These are phyloP conservation scores for Aspergillus wentii DNA, from an alignment of 495 filamentous ascomycete genomes.

Conservation along the genomic window DNA sequence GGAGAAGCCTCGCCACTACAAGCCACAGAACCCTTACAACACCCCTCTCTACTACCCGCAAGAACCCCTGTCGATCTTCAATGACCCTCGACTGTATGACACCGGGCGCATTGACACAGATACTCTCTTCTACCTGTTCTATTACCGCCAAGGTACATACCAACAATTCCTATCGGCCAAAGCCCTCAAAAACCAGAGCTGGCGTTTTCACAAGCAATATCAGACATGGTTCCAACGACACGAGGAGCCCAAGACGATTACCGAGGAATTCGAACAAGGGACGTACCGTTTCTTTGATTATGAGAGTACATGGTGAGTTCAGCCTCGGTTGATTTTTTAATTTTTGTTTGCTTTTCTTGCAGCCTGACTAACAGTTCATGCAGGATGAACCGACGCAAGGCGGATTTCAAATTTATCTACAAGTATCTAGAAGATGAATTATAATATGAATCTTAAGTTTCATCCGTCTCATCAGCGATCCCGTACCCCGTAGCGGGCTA, in stretches of 20 bases:
- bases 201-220: conserved; percentile 99
- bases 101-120: conserved; percentile 80
- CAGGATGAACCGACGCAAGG: conserved; percentile 99
- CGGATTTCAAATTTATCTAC: conserved; percentile 97
- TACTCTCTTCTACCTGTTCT: conserved; percentile 98
- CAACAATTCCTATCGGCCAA: conserved; percentile 97
- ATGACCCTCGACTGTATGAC: conserved; percentile 81
- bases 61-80: conserved; percentile 82
- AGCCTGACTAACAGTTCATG: conserved; percentile 7
- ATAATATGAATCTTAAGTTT: too few species aligned
- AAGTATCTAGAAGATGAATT: conserved; percentile 93
- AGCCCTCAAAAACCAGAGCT: conserved; percentile 92
- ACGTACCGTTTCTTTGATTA: conserved; percentile 99
- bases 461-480: too few species aligned
- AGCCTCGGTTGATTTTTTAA: conserved; percentile 4
- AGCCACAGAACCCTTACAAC: conserved; percentile 71
- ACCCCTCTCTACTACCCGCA: conserved; percentile 86
- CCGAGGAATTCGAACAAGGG: conserved; percentile 96
- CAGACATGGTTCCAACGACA: conserved; percentile 99
- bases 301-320: conserved; percentile 92
- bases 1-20: conserved; percentile 77
- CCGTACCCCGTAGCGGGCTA: too few species aligned
- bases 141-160: conserved; percentile 94
- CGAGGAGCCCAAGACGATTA: conserved; percentile 96
- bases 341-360: conserved; percentile 4